Conservation (phyloP, 148 eudicot genomes). For the Agrostemma githago region DNA sequence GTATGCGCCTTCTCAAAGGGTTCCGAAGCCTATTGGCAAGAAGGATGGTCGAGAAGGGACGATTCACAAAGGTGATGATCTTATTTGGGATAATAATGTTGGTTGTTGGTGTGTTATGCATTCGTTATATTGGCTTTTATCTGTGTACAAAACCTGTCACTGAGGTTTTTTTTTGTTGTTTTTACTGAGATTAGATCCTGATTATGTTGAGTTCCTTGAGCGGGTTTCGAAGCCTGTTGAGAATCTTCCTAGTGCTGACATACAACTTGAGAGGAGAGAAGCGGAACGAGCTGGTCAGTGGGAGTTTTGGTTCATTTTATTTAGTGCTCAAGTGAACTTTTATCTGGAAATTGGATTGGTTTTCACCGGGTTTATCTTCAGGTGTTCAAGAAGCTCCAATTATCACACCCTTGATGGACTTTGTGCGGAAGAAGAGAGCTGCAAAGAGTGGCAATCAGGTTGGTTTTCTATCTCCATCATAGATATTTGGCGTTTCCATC, state of each 20-base stretch:
- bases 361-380: conserved; percentile 7
- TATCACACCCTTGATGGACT: conserved; percentile 47
- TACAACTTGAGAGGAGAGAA: conserved; percentile 45
- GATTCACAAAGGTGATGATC: conserved; percentile 34
- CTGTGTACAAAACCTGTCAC: neutral
- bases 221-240: conserved; percentile 37
- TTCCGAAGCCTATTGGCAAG: conserved; percentile 33
- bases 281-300: conserved; percentile 44
- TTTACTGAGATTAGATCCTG: conserved; percentile 31
- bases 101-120: neutral
- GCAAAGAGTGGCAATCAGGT: conserved; percentile 39
- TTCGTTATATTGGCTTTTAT: neutral
- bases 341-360: neutral
- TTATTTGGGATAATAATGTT: neutral
- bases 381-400: conserved; percentile 39
- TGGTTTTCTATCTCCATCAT: neutral
- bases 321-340: neutral
- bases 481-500: neutral
- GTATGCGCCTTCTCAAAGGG: conserved; percentile 48
- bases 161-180: neutral
- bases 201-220: conserved; percentile 47
- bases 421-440: conserved; percentile 44
- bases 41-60: conserved; percentile 54
- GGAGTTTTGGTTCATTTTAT: neutral
- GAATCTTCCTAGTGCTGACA: conserved; percentile 48